Percentiles rank a stretch among this genome's conserved stretches.
Conservation (phyloP, 2,329 filamentous ascomycete species). For the Aspergillus aculeatinus region DNA sequence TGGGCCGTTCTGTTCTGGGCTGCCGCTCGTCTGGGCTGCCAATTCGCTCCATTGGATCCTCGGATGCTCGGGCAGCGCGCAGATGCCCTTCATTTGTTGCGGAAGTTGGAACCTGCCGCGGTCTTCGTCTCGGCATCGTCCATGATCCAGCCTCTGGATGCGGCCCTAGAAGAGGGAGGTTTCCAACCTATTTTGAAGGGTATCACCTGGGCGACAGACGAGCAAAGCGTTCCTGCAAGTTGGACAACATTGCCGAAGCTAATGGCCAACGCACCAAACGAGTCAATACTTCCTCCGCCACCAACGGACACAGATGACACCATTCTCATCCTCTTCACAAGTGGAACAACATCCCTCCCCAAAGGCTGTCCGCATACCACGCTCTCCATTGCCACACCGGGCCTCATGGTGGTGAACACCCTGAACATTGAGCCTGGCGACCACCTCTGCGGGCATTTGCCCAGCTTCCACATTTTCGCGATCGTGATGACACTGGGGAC, state of each 20-base stretch:
- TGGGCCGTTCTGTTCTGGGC: constrained; percentile 14
- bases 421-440: not conserved
- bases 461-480: constrained; percentile 6
- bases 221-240: not conserved
- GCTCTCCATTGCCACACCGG: not conserved
- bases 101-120: not conserved
- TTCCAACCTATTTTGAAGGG: not conserved
- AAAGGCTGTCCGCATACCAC: constrained; percentile 7
- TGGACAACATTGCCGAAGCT: not conserved
- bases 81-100: not conserved
- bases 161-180: not conserved
- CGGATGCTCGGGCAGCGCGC: constrained; percentile 1
- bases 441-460: constrained; percentile 6
- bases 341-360: constrained; percentile 5
- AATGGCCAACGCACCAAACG: not conserved
- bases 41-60: constrained; percentile 5
- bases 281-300: not conserved
- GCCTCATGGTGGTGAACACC: not conserved
- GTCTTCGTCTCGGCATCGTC: constrained; percentile 1
- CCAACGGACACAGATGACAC: not conserved
- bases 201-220: not conserved
- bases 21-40: constrained; percentile 2
- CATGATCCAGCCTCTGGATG: not conserved
- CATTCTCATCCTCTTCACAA: constrained; percentile 5
- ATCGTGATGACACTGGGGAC: constrained; percentile 5